These are phyloP conservation scores for Krasilnikovozyma curviuscula DNA, from an alignment of 768 basidiomycete genomes.

Conservation along the genomic window DNA sequence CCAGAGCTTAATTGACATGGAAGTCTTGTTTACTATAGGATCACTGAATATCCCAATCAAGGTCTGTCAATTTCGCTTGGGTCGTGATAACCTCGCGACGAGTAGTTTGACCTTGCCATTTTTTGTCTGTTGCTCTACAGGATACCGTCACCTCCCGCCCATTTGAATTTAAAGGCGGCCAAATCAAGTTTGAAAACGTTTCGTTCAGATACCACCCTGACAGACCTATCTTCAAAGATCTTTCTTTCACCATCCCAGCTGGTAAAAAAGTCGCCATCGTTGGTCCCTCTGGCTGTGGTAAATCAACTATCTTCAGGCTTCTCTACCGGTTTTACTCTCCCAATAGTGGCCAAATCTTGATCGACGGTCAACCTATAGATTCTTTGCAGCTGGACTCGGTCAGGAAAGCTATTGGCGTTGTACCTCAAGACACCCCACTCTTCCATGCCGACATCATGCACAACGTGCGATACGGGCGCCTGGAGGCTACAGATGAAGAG, in stretches of 20 bases:
- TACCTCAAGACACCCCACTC: conserved; percentile 87
- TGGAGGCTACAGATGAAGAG: conserved; percentile 74
- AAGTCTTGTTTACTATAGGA: conserved; percentile 74
- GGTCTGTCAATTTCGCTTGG: conserved; percentile 27
- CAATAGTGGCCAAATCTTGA: conserved; percentile 49
- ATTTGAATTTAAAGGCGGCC: conserved; percentile 53
- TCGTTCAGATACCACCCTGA: conserved; percentile 78
- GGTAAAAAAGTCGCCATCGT: conserved; percentile 96
- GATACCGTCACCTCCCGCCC: conserved; percentile 51
- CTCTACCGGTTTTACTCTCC: conserved; percentile 90
- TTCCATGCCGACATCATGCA: conserved; percentile 93
- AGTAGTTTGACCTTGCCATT: background rate
- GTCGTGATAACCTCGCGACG: background rate
- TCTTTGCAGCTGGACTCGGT: conserved; percentile 52
- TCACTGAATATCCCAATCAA: conserved; percentile 53
- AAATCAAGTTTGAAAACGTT: conserved; percentile 82
- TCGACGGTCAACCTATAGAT: conserved; percentile 69
- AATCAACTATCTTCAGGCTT: conserved; percentile 87
- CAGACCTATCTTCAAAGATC: conserved; percentile 70
- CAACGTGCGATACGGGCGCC: conserved; percentile 78
- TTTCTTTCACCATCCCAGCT: conserved; percentile 80
- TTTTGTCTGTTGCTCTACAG: conserved; percentile 26
- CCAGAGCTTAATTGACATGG: conserved; percentile 94
- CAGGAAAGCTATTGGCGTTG: conserved; percentile 64
- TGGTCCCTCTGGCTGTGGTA: conserved; percentile 90